Percentiles rank a stretch among this genome's conserved stretches.
These are phyloP conservation scores for Tilletia setariae DNA, from an alignment of 1,284 basidiomycete genomes.

Conservation along the genomic window DNA sequence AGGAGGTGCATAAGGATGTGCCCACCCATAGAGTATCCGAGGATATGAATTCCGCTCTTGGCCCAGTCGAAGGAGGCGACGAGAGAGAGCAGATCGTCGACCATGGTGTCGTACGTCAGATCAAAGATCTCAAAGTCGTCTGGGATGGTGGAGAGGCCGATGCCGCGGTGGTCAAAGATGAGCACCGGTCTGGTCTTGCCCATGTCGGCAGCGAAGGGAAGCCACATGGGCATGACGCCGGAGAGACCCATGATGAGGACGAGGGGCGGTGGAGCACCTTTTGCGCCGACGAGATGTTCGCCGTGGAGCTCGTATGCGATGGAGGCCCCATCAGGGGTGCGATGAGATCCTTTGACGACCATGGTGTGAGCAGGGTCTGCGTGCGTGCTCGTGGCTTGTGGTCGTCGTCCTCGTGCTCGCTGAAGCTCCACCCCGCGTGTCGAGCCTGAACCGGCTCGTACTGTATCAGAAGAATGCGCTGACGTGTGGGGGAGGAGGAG, in stretches of 20 bases:
- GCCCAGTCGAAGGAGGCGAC: constrained; percentile 25
- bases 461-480: too few species aligned
- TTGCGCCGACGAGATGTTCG: background rate
- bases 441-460: too few species aligned
- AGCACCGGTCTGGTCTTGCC: constrained; percentile 31
- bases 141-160: constrained; percentile 34
- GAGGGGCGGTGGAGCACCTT: constrained; percentile 25
- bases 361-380: background rate
- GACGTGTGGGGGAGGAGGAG: too few species aligned
- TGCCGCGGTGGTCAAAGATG: constrained; percentile 47
- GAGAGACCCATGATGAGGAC: constrained; percentile 49
- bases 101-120: constrained; percentile 40
- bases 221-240: constrained; percentile 49
- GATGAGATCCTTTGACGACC: constrained; percentile 9
- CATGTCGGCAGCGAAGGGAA: constrained; percentile 34
- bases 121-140: constrained; percentile 34
- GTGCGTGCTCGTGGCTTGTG: too few species aligned
- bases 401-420: too few species aligned
- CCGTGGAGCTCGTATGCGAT: constrained; percentile 34
- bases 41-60: constrained; percentile 29
- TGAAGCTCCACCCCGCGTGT: too few species aligned
- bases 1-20: constrained; percentile 29
- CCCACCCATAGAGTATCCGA: constrained; percentile 52
- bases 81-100: constrained; percentile 38
- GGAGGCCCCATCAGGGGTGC: constrained; percentile 26